These are phyloP conservation scores for Dittrichia graveolens DNA, from an alignment of 129 eudicot genomes.

Conservation along the genomic window DNA sequence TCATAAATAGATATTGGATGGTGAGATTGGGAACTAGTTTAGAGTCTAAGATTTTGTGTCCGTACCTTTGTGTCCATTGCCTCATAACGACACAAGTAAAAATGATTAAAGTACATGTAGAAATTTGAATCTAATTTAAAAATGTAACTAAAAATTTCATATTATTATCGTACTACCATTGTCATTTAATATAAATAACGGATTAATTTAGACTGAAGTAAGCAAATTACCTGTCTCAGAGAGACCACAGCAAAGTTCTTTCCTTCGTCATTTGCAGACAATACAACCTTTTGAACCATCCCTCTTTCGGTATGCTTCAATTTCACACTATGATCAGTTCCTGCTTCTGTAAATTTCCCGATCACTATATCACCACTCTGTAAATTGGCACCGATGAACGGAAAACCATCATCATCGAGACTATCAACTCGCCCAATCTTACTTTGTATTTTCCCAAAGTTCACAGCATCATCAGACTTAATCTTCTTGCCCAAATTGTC, in stretches of 20 bases:
- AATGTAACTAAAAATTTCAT: not conserved
- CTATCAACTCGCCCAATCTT: conserved; percentile 92
- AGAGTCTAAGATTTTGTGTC: no score
- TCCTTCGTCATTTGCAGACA: conserved; percentile 90
- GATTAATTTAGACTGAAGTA: not conserved
- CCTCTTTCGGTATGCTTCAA: conserved; percentile 90
- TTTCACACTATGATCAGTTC: conserved; percentile 81
- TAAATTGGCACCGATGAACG: conserved; percentile 80
- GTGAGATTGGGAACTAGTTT: no score
- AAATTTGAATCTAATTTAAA: no score
- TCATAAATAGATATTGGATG: no score
- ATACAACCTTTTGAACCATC: conserved; percentile 86
- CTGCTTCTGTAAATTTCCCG: conserved; percentile 71
- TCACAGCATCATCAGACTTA: conserved; percentile 56
- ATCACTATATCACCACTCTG: conserved; percentile 89
- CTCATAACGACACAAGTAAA: no score
- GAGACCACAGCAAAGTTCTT: conserved; percentile 85
- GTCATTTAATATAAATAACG: not conserved
- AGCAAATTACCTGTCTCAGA: conserved; percentile 65
- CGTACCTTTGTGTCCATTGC: no score
- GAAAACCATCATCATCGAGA: conserved; percentile 92
- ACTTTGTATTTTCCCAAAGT: conserved; percentile 83
- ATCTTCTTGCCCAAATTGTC: conserved; percentile 50
- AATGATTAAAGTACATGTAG: no score
- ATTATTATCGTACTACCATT: not conserved